Conservation (phyloP, 140 eudicot species). For the Oenanthe javanica region DNA sequence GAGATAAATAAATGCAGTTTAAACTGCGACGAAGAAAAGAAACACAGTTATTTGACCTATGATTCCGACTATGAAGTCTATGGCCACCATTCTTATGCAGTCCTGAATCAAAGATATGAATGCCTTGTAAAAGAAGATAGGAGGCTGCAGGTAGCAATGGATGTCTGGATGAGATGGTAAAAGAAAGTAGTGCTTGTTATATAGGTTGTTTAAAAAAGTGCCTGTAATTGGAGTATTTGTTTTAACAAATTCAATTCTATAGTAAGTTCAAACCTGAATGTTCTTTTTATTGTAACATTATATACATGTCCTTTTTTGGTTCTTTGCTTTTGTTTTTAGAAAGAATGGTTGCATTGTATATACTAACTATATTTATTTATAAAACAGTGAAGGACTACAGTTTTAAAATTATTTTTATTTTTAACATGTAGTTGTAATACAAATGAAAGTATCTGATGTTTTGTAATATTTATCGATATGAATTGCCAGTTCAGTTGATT, state of each 20-base stretch:
- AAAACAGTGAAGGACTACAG: no score
- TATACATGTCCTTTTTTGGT: not conserved
- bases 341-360: not conserved
- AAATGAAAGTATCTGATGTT: not conserved
- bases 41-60: conserved; percentile 22
- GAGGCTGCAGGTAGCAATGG: not conserved
- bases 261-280: not conserved
- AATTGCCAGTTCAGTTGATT: not conserved
- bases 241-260: not conserved
- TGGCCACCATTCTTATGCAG: conserved; percentile 24
- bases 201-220: not conserved
- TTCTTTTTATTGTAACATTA: not conserved
- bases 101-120: not conserved
- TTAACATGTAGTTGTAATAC: conserved; percentile 3
- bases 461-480: not conserved
- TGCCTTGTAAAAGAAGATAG: not conserved
- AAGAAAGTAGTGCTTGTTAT: not conserved
- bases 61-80: conserved; percentile 44
- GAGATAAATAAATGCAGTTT: not conserved
- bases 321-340: not conserved
- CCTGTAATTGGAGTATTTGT: not conserved
- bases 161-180: not conserved
- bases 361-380: no score
- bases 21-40: not conserved
- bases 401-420: not conserved